These are phyloP conservation scores for Coniferiporia sulphurascens DNA, from an alignment of 1,284 basidiomycete genomes.

Conservation along the genomic window DNA sequence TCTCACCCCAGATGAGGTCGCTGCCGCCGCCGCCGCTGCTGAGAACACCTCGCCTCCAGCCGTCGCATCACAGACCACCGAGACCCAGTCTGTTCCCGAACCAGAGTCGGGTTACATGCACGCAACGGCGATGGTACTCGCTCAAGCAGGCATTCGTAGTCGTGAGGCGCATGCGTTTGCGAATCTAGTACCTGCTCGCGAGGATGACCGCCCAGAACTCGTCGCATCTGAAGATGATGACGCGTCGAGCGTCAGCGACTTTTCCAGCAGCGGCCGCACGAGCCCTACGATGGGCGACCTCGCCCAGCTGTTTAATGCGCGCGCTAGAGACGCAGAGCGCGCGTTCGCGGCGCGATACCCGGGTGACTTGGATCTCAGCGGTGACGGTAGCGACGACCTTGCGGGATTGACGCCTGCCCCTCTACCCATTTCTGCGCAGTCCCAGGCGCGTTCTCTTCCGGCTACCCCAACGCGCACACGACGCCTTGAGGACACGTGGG, in stretches of 20 bases:
- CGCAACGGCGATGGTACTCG: neutral
- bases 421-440: neutral
- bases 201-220: slow-evolving; percentile 10
- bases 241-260: slow-evolving; percentile 4
- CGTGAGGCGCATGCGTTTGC: neutral
- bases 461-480: slow-evolving; percentile 8
- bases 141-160: neutral
- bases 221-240: slow-evolving; percentile 4
- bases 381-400: neutral
- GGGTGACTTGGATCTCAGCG: neutral
- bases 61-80: neutral
- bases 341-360: neutral
- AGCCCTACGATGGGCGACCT: neutral
- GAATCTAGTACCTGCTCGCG: neutral
- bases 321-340: neutral
- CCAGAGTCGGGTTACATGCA: neutral
- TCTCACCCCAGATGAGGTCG: slow-evolving; percentile 35
- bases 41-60: neutral
- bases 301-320: neutral
- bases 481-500: neutral
- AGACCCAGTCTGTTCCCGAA: neutral
- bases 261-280: neutral
- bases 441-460: slow-evolving; percentile 4
- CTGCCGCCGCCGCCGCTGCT: too few relatives aligned
- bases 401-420: neutral